A percentile compares a stretch with the other conserved stretches of the same genome.
phyloP scores from a whole-genome alignment of 768 basidiomycete genomes.

The Trametes cingulata region DNA sequence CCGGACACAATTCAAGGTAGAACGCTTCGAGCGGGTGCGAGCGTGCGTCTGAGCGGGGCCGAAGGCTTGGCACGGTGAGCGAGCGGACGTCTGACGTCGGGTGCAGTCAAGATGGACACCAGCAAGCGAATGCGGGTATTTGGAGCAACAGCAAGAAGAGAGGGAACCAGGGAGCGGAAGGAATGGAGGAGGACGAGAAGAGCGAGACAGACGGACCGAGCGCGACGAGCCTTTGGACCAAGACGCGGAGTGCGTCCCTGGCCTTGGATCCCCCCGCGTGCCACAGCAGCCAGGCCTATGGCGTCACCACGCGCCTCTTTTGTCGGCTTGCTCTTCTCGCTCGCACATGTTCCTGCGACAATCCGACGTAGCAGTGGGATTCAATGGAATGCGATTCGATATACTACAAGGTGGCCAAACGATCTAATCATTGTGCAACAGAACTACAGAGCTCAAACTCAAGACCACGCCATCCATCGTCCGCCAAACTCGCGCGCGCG shows the following conservation, averaged over 20 bases:
- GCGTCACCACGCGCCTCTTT: slow-evolving; percentile 3
- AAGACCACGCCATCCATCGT: slow-evolving; percentile 9
- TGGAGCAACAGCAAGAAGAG: neutral
- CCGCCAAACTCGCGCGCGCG: neutral
- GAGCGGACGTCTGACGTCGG: neutral
- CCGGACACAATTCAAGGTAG: neutral
- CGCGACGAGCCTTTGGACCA: neutral
- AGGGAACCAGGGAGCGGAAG: neutral
- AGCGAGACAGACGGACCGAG: neutral
- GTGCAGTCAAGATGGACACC: no score
- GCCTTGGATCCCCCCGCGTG: no score
- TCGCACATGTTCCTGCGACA: no score
- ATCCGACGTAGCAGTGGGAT: no score
- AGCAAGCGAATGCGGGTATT: no score
- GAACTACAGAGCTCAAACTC: slow-evolving; percentile 12
- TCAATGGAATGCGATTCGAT: slow-evolving; percentile 19
- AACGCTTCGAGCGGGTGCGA: neutral
- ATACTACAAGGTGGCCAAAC: slow-evolving; percentile 20
- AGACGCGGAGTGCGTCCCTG: no score
- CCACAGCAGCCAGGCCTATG: neutral
- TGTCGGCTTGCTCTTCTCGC: no score
- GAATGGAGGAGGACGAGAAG: neutral
- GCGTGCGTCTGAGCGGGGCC: neutral
- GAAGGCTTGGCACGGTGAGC: neutral
- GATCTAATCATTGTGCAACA: slow-evolving; percentile 24